Percentiles rank a stretch among this genome's conserved stretches.
phyloP scores from a whole-genome alignment of 148 eudicot species.

The Silene uniflora region DNA sequence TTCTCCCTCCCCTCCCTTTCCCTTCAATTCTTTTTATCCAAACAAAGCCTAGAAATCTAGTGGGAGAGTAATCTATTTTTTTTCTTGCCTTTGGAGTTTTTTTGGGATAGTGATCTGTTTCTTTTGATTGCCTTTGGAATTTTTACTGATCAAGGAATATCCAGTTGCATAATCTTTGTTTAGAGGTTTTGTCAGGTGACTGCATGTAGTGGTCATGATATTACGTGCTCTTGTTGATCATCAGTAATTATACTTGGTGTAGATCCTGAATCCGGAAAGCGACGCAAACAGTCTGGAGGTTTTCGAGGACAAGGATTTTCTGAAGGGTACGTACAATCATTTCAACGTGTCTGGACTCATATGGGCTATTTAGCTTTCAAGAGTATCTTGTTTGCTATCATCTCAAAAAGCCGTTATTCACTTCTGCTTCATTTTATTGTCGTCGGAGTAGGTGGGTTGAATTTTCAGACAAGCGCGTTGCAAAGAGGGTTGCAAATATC shows the following conservation, averaged over 20 bases:
- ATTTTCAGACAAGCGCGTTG: constrained; percentile 63
- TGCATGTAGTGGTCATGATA: neutral
- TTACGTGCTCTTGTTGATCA: neutral
- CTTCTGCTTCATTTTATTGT: constrained; percentile 6
- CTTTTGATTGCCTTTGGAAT: neutral
- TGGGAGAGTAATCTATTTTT: neutral
- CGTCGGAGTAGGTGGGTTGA: constrained; percentile 85
- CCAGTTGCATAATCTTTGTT: neutral
- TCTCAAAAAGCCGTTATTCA: neutral
- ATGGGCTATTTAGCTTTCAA: neutral
- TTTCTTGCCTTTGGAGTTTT: neutral
- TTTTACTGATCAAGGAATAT: neutral
- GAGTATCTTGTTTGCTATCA: constrained; percentile 2
- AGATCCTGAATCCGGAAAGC: constrained; percentile 55
- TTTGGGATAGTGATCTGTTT: neutral
- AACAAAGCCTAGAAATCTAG: neutral
- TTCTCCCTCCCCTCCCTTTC: too few relatives aligned
- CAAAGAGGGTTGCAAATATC: constrained; percentile 70
- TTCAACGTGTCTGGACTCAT: neutral
- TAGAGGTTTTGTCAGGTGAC: neutral
- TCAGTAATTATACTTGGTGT: constrained; percentile 16
- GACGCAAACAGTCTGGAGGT: constrained; percentile 69
- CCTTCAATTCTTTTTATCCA: too few relatives aligned
- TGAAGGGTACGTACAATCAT: constrained; percentile 60
- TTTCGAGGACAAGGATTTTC: constrained; percentile 74